These are phyloP conservation scores for Diaporthe amygdali DNA, from an alignment of 2,329 filamentous ascomycete species.

Conservation along the genomic window DNA sequence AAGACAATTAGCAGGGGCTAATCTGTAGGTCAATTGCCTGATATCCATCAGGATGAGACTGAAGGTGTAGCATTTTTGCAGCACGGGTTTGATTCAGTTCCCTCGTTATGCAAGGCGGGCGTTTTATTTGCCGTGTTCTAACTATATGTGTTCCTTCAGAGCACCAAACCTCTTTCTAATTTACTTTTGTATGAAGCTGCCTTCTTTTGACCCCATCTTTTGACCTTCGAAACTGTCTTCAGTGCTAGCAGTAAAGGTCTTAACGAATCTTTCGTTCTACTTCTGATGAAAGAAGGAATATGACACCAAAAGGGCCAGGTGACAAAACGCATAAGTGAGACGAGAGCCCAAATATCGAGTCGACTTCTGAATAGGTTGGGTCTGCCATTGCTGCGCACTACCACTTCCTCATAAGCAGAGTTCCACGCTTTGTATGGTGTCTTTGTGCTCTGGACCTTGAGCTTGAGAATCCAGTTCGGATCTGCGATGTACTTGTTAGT, in stretches of 20 bases:
- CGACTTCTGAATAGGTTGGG: background rate
- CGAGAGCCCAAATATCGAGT: background rate
- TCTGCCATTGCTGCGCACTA: background rate
- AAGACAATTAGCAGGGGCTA: no score
- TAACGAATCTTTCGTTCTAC: background rate
- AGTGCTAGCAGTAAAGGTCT: background rate
- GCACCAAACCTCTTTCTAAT: background rate
- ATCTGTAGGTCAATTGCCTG: no score
- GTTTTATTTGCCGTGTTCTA: no score
- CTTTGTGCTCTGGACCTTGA: background rate
- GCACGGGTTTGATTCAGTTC: background rate
- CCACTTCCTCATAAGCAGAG: background rate
- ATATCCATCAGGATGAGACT: no score
- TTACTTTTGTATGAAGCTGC: no score
- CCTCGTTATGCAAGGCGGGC: no score
- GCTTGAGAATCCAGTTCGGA: background rate
- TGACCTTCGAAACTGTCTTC: background rate
- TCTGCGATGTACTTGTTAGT: background rate
- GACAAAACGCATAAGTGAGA: background rate
- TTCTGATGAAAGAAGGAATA: background rate
- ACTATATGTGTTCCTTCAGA: no score
- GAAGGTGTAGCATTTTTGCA: no score
- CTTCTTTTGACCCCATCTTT: background rate
- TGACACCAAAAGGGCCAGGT: no score
- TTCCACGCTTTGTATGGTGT: background rate